Conservation (phyloP, 768 basidiomycete genomes). For the Leccinum variicolor region DNA sequence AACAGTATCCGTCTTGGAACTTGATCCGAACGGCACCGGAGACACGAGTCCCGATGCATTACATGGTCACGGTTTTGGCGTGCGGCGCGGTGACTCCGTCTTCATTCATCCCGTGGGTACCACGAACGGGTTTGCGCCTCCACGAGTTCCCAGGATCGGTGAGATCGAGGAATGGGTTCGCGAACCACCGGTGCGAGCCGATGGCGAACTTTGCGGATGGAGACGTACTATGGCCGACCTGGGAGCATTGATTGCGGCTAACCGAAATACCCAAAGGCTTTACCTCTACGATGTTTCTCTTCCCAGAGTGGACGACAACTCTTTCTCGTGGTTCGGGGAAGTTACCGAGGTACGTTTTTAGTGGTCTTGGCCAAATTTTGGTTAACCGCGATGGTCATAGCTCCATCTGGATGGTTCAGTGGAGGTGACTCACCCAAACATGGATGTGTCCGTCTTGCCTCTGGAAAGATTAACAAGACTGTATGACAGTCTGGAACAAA, state of each 20-base stretch:
- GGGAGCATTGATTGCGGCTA: conserved; percentile 53
- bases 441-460: conserved; percentile 46
- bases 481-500: conserved; percentile 78
- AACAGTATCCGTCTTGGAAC: conserved; percentile 78
- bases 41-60: conserved; percentile 45
- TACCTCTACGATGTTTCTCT: conserved; percentile 43
- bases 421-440: conserved; percentile 68
- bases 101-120: conserved; percentile 68
- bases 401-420: conserved; percentile 72
- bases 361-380: conserved; percentile 5
- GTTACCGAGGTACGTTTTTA: conserved; percentile 60
- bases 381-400: conserved; percentile 35
- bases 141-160: conserved; percentile 80
- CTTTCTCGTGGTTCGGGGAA: conserved; percentile 82
- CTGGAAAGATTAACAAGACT: conserved; percentile 70
- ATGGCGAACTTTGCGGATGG: conserved; percentile 64
- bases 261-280: conserved; percentile 37
- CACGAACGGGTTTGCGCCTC: conserved; percentile 68
- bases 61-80: conserved; percentile 64
- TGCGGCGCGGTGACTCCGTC: conserved; percentile 80
- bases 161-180: conserved; percentile 80
- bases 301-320: conserved; percentile 37
- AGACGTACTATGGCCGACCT: conserved; percentile 68
- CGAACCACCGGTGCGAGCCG: conserved; percentile 47
- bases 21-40: conserved; percentile 77